These are phyloP conservation scores for Anastatica hierochuntica DNA, from an alignment of 345 rosid species.

Conservation along the genomic window DNA sequence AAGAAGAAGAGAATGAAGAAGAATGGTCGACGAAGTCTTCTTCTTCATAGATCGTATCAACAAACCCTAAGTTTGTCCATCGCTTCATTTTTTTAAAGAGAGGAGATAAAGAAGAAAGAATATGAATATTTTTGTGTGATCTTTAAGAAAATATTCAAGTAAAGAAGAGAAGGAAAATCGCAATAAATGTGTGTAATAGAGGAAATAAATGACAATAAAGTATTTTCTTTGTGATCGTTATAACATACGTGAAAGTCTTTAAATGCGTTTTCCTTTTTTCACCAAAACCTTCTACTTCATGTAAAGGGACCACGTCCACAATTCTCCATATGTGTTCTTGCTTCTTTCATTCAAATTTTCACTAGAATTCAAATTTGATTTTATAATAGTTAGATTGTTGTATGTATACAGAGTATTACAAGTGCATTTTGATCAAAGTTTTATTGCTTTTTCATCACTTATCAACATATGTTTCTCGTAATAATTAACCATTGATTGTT, in stretches of 20 bases:
- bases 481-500: too few relatives aligned
- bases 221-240: constrained; percentile 28
- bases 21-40: constrained; percentile 42
- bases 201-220: constrained; percentile 21
- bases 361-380: constrained; percentile 10
- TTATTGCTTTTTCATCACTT: too few relatives aligned
- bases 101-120: background rate
- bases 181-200: constrained; percentile 21
- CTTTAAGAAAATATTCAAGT: background rate
- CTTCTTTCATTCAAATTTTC: constrained; percentile 14
- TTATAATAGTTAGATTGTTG: background rate
- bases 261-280: constrained; percentile 14
- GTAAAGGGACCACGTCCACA: constrained; percentile 26
- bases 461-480: too few relatives aligned
- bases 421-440: too few relatives aligned
- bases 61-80: constrained; percentile 54
- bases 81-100: constrained; percentile 28
- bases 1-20: constrained; percentile 25
- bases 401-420: constrained; percentile 3
- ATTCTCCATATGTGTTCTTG: constrained; percentile 2
- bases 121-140: background rate
- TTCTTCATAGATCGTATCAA: constrained; percentile 80
- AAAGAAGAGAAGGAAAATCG: background rate
- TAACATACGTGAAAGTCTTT: constrained; percentile 25
- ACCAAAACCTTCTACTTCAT: background rate